Evolutionary conservation across 441 rosid genomes (phyloP), one percentile per base, ranked within the genome.

Genomic region (Geranium incanum): DNA sequence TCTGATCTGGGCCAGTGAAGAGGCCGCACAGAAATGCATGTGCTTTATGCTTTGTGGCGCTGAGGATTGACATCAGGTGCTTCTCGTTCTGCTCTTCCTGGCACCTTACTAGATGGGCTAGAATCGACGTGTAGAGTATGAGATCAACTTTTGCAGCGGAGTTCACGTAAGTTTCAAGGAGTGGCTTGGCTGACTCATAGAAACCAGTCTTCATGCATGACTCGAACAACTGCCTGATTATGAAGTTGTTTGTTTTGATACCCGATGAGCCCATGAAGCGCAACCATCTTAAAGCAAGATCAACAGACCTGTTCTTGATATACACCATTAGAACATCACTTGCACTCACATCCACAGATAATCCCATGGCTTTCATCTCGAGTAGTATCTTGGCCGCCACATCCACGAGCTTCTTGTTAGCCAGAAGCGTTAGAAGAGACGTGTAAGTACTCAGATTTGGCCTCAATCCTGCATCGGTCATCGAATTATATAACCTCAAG

Each of bases 251-350:
- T 66, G 97, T 92, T 80, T 88, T 84, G 72, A 94, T 87, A 36
- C 97, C 93, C 0, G 97, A 94, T 28, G 99, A 92, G 63, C 91
- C 97, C 95, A 94, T 92, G 83, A 94, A 94, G 65, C 87, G 86
- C 8, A 94, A 84, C 99, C 99, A 94, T 71, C 89, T 88, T 82
- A 94, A 80, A 68, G 99, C 97, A 64, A 88, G 85, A 79, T 92
- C 97, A 50, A 92, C 79, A 52, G 93, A 89, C 68, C 97, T 97
- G 77, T 94, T 93, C 81, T 90, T 92, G 68, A 92, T 89, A 80
- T 90, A 94, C 62, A 94, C 92, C 99, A 94, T 92, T 71, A 94
- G 77, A 81, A 94, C 92, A 81, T 94, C 99, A 76, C 99, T 90
- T 15, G 97, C 97, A 67, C 86, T 90, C 67, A 94, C 97, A 72